phyloP scores from a whole-genome alignment of 2,329 filamentous ascomycete genomes.

The Monosporascus cannonballus region DNA sequence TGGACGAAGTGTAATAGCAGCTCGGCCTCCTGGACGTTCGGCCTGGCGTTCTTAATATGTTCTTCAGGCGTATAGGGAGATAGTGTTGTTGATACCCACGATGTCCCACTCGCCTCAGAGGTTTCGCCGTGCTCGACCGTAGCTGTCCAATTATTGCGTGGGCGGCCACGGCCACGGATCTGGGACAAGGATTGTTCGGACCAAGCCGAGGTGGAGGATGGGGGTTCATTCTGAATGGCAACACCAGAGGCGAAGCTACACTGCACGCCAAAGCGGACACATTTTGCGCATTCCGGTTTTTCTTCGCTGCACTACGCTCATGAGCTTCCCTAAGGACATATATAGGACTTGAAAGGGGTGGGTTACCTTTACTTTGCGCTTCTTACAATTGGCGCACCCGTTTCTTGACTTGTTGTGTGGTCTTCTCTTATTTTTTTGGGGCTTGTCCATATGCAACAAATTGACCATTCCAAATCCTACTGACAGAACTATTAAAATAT shows the following conservation, averaged over 20 bases:
- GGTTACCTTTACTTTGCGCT: conserved; percentile 25
- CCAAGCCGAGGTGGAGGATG: neutral
- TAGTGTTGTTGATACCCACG: neutral
- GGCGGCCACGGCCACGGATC: neutral
- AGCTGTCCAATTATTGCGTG: neutral
- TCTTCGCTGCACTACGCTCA: conserved; percentile 25
- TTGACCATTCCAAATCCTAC: too few relatives aligned
- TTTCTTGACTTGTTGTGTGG: conserved; percentile 19
- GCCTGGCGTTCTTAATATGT: neutral
- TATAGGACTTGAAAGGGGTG: neutral
- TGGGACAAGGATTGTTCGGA: neutral
- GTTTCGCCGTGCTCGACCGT: neutral
- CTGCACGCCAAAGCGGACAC: conserved; percentile 24
- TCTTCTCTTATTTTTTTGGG: neutral
- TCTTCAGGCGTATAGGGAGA: conserved; percentile 16
- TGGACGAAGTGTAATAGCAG: conserved; percentile 23
- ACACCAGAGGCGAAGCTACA: conserved; percentile 19
- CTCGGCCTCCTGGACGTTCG: conserved; percentile 17
- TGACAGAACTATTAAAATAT: too few relatives aligned
- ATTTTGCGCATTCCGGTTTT: conserved; percentile 26
- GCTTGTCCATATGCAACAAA: too few relatives aligned
- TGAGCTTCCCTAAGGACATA: neutral
- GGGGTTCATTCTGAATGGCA: neutral
- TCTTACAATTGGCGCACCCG: conserved; percentile 26
- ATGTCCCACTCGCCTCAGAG: neutral